Percentiles rank a stretch among this genome's conserved stretches.
Conservation (phyloP, 2,329 filamentous ascomycete genomes). For the Colletotrichum lupini region DNA sequence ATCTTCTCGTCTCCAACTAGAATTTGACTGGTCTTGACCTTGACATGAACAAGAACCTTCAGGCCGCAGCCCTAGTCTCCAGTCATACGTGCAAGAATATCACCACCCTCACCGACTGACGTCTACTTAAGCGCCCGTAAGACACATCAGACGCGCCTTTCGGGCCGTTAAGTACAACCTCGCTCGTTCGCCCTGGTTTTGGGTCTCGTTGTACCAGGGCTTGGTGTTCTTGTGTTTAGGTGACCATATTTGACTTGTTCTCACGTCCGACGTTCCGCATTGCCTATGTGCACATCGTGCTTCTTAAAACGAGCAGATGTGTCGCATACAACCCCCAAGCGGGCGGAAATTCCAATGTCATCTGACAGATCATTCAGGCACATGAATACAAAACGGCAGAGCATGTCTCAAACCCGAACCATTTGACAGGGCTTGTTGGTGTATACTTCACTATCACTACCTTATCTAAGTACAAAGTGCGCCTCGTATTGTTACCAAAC, state of each 20-base stretch:
- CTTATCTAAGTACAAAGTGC: background rate
- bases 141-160: slow-evolving; percentile 20
- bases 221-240: background rate
- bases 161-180: slow-evolving; percentile 23
- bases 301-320: slow-evolving; percentile 7
- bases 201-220: slow-evolving; percentile 13
- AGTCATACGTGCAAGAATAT: background rate
- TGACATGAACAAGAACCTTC: background rate
- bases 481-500: background rate
- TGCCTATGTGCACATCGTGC: background rate
- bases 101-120: slow-evolving; percentile 18
- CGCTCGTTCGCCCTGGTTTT: slow-evolving; percentile 28
- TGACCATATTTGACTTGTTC: background rate
- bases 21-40: background rate
- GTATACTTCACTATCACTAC: background rate
- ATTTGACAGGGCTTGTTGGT: background rate
- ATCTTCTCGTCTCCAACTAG: background rate
- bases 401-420: slow-evolving; percentile 3
- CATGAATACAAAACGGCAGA: background rate
- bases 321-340: background rate
- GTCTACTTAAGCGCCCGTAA: slow-evolving; percentile 34
- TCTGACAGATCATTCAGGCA: background rate
- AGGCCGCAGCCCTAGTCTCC: background rate
- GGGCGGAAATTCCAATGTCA: background rate
- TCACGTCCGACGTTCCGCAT: slow-evolving; percentile 26